A percentile compares a stretch with the other conserved stretches of the same genome.
Conservation (phyloP, 2,329 filamentous ascomycete species). For the Trichoderma simmonsii region DNA sequence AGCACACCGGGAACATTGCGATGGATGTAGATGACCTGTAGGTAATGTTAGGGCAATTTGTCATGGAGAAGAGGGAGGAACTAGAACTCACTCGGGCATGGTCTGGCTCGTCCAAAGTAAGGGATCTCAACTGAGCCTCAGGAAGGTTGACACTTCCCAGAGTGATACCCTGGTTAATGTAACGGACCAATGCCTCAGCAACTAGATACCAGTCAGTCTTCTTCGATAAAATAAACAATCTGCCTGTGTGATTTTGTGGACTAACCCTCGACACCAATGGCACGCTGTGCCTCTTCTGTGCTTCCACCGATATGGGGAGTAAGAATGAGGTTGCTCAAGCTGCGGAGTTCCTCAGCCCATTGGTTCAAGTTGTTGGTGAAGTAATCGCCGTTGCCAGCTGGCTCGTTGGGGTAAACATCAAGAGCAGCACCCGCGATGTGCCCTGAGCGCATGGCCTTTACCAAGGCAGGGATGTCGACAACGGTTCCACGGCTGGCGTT, state of each 20-base stretch:
- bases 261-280: constrained; percentile 82
- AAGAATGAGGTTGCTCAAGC: constrained; percentile 87
- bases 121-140: constrained; percentile 85
- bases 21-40: constrained; percentile 86
- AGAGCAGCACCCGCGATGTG: constrained; percentile 93
- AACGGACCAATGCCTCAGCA: constrained; percentile 79
- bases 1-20: constrained; percentile 94
- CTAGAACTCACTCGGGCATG: constrained; percentile 66
- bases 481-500: constrained; percentile 94
- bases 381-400: constrained; percentile 89
- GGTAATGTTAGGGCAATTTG: constrained; percentile 20
- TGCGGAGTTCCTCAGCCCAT: constrained; percentile 82
- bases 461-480: constrained; percentile 87
- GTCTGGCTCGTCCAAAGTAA: constrained; percentile 85
- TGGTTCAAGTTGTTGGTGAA: constrained; percentile 80
- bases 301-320: constrained; percentile 97
- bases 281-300: constrained; percentile 94
- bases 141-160: constrained; percentile 93
- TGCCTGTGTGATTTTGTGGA: background rate
- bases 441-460: constrained; percentile 79
- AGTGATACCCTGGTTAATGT: constrained; percentile 93
- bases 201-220: constrained; percentile 47
- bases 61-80: background rate
- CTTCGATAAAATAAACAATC: background rate
- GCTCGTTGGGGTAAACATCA: constrained; percentile 93